Conservation (phyloP, 2,329 filamentous ascomycete genomes). For the Penicillium sumatraense region DNA sequence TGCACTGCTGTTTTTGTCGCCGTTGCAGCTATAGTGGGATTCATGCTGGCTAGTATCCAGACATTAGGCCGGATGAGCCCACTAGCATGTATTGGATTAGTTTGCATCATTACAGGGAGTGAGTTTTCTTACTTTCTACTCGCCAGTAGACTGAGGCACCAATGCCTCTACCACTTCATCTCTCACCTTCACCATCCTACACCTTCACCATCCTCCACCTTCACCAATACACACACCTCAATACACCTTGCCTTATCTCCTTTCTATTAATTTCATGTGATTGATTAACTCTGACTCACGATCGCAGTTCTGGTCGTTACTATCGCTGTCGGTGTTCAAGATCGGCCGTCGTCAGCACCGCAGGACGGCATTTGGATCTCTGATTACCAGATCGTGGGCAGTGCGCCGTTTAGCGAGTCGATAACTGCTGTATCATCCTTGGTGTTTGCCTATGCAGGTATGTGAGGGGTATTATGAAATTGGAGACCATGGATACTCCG, state of each 20-base stretch:
- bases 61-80: conserved; percentile 20
- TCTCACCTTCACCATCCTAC: no score
- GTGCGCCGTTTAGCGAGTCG: conserved; percentile 29
- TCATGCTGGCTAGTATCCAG: conserved; percentile 19
- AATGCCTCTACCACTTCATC: no score
- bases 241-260: no score
- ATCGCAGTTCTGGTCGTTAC: conserved; percentile 22
- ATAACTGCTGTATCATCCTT: conserved; percentile 36
- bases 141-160: no score
- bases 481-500: no score
- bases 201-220: no score
- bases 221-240: no score
- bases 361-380: conserved; percentile 17
- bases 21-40: conserved; percentile 16
- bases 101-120: conserved; percentile 24
- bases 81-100: conserved; percentile 22
- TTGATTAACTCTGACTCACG: background rate
- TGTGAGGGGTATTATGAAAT: background rate
- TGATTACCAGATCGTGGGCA: conserved; percentile 24
- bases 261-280: no score
- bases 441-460: conserved; percentile 34
- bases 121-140: background rate
- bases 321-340: conserved; percentile 23
- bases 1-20: conserved; percentile 23
- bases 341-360: conserved; percentile 19